Conservation (phyloP, 805 yeast genomes). For the Spathaspora passalidarum region DNA sequence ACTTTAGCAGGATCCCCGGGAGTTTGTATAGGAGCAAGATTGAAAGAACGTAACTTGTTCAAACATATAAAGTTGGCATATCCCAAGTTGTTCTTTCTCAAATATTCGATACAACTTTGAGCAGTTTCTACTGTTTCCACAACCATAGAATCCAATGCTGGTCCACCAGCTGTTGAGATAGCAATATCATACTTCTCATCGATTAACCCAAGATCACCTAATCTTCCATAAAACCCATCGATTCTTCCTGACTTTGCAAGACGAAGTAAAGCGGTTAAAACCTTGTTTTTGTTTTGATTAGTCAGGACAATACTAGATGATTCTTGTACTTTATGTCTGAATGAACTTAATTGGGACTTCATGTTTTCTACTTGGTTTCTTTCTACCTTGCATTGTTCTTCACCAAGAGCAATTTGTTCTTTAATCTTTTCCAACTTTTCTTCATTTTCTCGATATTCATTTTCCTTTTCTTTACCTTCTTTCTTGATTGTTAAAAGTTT, state of each 20-base stretch:
- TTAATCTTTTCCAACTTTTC: slow-evolving; percentile 47
- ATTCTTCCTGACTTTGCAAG: slow-evolving; percentile 79
- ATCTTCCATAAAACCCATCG: slow-evolving; percentile 80
- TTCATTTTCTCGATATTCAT: slow-evolving; percentile 42
- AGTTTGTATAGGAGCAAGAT: slow-evolving; percentile 56
- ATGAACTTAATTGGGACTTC: slow-evolving; percentile 49
- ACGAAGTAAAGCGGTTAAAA: slow-evolving; percentile 63
- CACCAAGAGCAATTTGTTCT: slow-evolving; percentile 59
- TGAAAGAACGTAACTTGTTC: slow-evolving; percentile 65
- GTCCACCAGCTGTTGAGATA: slow-evolving; percentile 83
- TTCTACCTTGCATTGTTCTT: slow-evolving; percentile 52
- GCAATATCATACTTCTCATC: slow-evolving; percentile 90
- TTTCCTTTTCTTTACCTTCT: slow-evolving; percentile 50
- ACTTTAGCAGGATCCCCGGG: slow-evolving; percentile 63
- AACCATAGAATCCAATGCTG: slow-evolving; percentile 87
- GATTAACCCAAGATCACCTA: slow-evolving; percentile 91
- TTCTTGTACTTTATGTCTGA: slow-evolving; percentile 64
- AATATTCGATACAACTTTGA: slow-evolving; percentile 66
- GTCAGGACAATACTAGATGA: slow-evolving; percentile 58
- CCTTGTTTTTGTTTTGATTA: slow-evolving; percentile 67
- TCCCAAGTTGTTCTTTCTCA: slow-evolving; percentile 81
- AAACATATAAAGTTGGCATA: slow-evolving; percentile 84
- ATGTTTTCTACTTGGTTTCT: slow-evolving; percentile 47
- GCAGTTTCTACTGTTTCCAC: slow-evolving; percentile 73
- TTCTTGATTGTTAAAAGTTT: slow-evolving; percentile 44